phyloP scores from a whole-genome alignment of 352 stramenopile genomes.

The Phytopythium cucurbitacearum region DNA sequence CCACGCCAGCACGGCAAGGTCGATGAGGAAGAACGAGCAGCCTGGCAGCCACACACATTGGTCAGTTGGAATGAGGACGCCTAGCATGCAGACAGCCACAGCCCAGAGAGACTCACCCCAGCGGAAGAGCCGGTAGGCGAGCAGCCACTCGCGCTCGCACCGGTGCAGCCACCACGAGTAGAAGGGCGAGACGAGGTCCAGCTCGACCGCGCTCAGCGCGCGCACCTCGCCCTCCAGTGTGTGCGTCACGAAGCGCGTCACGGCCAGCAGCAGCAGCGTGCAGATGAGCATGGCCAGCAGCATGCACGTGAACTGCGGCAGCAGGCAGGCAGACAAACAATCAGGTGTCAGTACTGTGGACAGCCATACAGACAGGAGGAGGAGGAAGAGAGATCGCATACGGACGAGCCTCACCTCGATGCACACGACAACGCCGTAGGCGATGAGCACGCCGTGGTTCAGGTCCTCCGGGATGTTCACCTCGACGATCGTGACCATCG shows the following conservation, averaged over 20 bases:
- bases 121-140: conserved; percentile 68
- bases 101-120: conserved; percentile 7
- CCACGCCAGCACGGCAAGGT: conserved; percentile 52
- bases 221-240: conserved; percentile 70
- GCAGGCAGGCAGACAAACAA: not conserved
- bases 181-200: conserved; percentile 71
- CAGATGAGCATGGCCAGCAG: conserved; percentile 66
- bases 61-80: not conserved
- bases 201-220: conserved; percentile 38
- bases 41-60: conserved; percentile 8
- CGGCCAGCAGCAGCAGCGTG: conserved; percentile 61
- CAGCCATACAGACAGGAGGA: not conserved
- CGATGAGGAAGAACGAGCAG: conserved; percentile 57
- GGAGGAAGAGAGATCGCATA: not conserved
- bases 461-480: conserved; percentile 44
- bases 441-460: conserved; percentile 44
- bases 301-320: conserved; percentile 64
- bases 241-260: conserved; percentile 75
- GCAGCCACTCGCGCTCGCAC: conserved; percentile 71
- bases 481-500: conserved; percentile 72
- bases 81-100: not conserved
- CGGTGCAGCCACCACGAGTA: conserved; percentile 59
- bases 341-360: not conserved
- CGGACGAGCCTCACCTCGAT: conserved; percentile 27
- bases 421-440: conserved; percentile 53